These are phyloP conservation scores for Halophytophthora polymorphica DNA, from an alignment of 352 stramenopile species.

Conservation along the genomic window DNA sequence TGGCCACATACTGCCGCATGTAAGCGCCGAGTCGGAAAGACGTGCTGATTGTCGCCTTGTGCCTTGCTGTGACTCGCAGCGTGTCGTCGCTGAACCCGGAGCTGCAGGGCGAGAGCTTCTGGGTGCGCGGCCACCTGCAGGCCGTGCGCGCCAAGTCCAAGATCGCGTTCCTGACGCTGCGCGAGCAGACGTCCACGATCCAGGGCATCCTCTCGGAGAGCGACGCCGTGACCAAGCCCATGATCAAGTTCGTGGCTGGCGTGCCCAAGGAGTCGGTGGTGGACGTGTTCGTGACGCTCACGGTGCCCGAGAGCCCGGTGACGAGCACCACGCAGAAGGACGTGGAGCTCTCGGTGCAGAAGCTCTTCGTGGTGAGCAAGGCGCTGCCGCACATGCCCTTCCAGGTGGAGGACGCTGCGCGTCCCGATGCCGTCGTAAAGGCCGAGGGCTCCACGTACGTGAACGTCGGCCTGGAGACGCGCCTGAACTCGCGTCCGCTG, in stretches of 20 bases:
- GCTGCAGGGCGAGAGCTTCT: slow-evolving; percentile 87
- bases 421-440: slow-evolving; percentile 84
- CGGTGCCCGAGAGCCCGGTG: slow-evolving; percentile 85
- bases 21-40: no score
- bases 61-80: slow-evolving; percentile 6
- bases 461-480: slow-evolving; percentile 88
- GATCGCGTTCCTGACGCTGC: slow-evolving; percentile 96
- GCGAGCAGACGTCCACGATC: slow-evolving; percentile 95
- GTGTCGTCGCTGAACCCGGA: slow-evolving; percentile 71
- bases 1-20: slow-evolving; percentile 1
- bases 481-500: slow-evolving; percentile 95
- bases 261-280: slow-evolving; percentile 96
- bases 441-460: slow-evolving; percentile 83
- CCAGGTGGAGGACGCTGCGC: slow-evolving; percentile 94
- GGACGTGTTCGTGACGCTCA: slow-evolving; percentile 93
- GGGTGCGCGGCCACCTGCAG: slow-evolving; percentile 94
- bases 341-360: slow-evolving; percentile 93
- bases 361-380: slow-evolving; percentile 96
- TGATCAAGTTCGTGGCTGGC: slow-evolving; percentile 96
- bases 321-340: slow-evolving; percentile 93
- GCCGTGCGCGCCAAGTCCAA: slow-evolving; percentile 93
- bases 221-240: slow-evolving; percentile 89
- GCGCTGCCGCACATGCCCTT: slow-evolving; percentile 89
- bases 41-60: no score
- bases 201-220: slow-evolving; percentile 90